These are phyloP conservation scores for Cyclospora cayetanensis DNA, from an alignment of 169 alveolate genomes.

Conservation along the genomic window DNA sequence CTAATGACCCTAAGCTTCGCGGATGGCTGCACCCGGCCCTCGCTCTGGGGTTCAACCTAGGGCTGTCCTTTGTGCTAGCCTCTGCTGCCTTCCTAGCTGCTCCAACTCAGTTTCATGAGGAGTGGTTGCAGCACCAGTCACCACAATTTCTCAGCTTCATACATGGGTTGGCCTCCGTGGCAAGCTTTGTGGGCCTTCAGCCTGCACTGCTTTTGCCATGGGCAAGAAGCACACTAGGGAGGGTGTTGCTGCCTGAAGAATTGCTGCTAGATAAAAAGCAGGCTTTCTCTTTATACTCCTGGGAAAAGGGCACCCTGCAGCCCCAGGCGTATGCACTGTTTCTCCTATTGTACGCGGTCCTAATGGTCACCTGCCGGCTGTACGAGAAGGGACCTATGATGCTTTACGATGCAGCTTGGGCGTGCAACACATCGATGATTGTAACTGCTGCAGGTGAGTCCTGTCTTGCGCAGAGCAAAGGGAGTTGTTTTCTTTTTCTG, in stretches of 20 bases:
- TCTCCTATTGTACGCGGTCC: not conserved
- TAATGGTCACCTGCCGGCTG: constrained; percentile 36
- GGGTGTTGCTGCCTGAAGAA: not conserved
- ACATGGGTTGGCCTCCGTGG: not conserved
- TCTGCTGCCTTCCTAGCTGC: constrained; percentile 27
- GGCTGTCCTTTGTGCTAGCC: constrained; percentile 8
- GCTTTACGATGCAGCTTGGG: constrained; percentile 59
- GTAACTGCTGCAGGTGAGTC: constrained; percentile 30
- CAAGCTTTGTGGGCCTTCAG: not conserved
- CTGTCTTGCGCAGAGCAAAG: too few species aligned
- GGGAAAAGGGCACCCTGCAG: not conserved
- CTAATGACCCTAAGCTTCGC: constrained; percentile 40
- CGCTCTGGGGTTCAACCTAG: not conserved
- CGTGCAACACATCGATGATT: constrained; percentile 27
- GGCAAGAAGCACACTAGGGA: not conserved
- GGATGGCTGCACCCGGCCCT: constrained; percentile 7
- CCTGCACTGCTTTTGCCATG: not conserved
- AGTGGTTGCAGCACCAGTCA: constrained; percentile 22
- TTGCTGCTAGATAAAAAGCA: constrained; percentile 1
- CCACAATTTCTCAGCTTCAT: not conserved
- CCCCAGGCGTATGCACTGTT: not conserved
- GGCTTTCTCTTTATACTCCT: not conserved
- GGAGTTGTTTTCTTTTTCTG: too few species aligned
- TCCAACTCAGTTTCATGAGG: constrained; percentile 13
- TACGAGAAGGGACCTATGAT: constrained; percentile 48